Percentiles rank a stretch among this genome's conserved stretches.
Conservation (phyloP, 352 stramenopile species). For the Pythium biforme region DNA sequence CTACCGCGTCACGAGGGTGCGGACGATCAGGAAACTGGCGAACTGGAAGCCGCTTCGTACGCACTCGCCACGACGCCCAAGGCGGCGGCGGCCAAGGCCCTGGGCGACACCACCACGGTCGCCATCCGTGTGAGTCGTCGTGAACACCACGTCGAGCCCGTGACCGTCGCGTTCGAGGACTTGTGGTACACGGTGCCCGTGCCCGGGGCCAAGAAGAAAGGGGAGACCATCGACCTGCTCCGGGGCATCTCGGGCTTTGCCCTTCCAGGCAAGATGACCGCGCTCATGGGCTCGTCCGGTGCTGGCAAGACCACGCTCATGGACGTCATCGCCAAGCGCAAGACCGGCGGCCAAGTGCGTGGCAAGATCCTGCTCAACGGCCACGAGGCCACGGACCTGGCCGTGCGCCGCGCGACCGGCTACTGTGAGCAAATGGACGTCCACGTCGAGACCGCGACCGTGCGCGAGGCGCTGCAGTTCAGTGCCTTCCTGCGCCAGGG, state of each 20-base stretch:
- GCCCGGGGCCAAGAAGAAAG: constrained; percentile 6
- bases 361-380: constrained; percentile 46
- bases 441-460: constrained; percentile 69
- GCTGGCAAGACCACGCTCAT: constrained; percentile 90
- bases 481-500: constrained; percentile 49
- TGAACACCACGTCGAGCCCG: constrained; percentile 22
- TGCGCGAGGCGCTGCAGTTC: constrained; percentile 9
- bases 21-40: not conserved
- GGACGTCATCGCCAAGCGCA: constrained; percentile 89
- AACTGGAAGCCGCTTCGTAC: too few relatives aligned
- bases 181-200: constrained; percentile 33
- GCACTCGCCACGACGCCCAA: constrained; percentile 16
- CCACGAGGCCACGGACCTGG: constrained; percentile 19
- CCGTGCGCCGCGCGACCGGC: not conserved
- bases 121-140: constrained; percentile 1
- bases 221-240: constrained; percentile 33
- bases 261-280: constrained; percentile 40
- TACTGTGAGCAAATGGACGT: constrained; percentile 90
- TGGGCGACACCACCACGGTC: not conserved
- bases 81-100: not conserved
- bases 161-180: constrained; percentile 36
- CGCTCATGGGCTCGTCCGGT: constrained; percentile 47
- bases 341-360: constrained; percentile 71
- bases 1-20: not conserved
- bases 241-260: constrained; percentile 35